Conservation (phyloP, 2,329 filamentous ascomycete species). For the Neophaeococcomyces mojaviensis region DNA sequence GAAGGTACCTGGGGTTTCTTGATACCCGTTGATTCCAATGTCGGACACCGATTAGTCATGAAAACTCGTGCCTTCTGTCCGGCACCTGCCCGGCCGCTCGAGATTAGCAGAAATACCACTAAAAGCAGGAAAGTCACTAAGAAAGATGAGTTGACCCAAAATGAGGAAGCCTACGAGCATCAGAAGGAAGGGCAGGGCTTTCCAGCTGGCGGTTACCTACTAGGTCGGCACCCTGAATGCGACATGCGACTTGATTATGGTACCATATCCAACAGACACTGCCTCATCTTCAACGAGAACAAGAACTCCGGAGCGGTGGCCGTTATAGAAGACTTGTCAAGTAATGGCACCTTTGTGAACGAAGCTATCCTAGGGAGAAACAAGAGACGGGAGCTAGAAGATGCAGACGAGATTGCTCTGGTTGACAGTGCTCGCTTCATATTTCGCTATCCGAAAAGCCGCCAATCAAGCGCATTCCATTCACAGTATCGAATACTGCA, state of each 20-base stretch:
- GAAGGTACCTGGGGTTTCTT: constrained; percentile 96
- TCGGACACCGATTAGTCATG: constrained; percentile 64
- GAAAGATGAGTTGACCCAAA: constrained; percentile 42
- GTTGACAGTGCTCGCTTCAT: constrained; percentile 79
- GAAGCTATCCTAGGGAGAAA: constrained; percentile 86
- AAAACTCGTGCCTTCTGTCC: constrained; percentile 67
- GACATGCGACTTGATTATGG: constrained; percentile 69
- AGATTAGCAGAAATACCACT: constrained; percentile 34
- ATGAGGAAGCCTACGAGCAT: constrained; percentile 54
- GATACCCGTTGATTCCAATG: constrained; percentile 66
- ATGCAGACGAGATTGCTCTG: constrained; percentile 85
- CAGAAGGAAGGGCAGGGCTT: constrained; percentile 52
- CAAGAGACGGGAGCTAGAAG: constrained; percentile 76
- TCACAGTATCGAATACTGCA: constrained; percentile 80
- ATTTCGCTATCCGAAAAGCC: constrained; percentile 75
- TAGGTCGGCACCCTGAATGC: constrained; percentile 90
- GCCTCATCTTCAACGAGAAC: constrained; percentile 50
- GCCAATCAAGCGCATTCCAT: constrained; percentile 67
- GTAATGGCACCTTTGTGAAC: constrained; percentile 94
- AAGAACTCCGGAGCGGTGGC: constrained; percentile 54
- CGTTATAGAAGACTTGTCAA: constrained; percentile 85
- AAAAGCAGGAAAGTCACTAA: constrained; percentile 37
- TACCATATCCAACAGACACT: constrained; percentile 73
- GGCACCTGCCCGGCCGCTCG: constrained; percentile 39
- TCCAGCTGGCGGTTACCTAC: constrained; percentile 74